Base-by-base conservation (phyloP, 805 yeast genomes). In the Kockiozyma suomiensis region DNA sequence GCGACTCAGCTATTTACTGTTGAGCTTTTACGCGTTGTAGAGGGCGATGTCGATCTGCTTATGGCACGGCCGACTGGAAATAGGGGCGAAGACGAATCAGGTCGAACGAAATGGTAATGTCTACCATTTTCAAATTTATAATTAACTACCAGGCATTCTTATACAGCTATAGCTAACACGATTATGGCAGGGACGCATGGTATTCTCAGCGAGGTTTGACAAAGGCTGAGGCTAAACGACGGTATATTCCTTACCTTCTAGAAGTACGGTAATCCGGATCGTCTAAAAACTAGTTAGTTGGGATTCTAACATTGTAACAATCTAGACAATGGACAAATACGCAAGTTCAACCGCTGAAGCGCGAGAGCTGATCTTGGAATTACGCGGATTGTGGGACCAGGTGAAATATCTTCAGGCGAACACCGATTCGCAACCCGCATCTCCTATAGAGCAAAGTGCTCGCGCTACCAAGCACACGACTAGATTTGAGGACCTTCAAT, bases 351-450 rank as follows among this genome's bases (percentile, higher is more conserved):
- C 90, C 0, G 75, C 78, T 62, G 90, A 85, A 66, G 85, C 91
- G 0, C 73, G 85, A 19, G 90, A 85, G 68, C 76, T 85, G 54
- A 76, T 87, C 56, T 73, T 78, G 47, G 94, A 88, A 68, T 78
- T 90, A 65, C 92, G 88, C 70, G 81, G 79, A 65, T 74, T 86
- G 43, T 89, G 92, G 91, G 87, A 85, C 71, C 90, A 85, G 70
- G 83, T 86, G 61, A 83, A 81, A 66, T 83, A 83, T 66, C 65
- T 75, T 56, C 64, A 64, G 7, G 28, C 19, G 19, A 30, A 25
- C 35, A 19, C 47, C 48, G 70, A 53, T 3, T 40, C 56, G 4
- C 38, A 46, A 7, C 23, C 41, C 12, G 46, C 49, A 12, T 53
- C 63, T 2, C 46, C 49, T 23, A 49, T 37, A 37, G 50, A 50